These are phyloP conservation scores for Xylaria hypoxylon DNA, from an alignment of 2,329 filamentous ascomycete species.

Conservation along the genomic window DNA sequence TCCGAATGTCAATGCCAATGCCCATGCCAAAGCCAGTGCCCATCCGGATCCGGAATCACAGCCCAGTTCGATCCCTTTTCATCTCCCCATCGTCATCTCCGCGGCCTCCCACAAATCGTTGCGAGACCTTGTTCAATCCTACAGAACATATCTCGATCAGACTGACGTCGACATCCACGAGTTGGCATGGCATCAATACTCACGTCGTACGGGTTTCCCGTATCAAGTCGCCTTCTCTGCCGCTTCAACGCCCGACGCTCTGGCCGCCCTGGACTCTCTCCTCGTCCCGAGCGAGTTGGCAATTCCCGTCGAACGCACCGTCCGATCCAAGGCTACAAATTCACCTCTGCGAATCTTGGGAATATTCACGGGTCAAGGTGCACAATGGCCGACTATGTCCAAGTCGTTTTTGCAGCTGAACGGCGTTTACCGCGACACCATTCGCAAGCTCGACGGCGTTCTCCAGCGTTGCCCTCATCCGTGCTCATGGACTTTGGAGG, in stretches of 20 bases:
- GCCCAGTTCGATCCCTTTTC: conserved; percentile 27
- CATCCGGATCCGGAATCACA: not conserved
- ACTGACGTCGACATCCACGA: conserved; percentile 37
- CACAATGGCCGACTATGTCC: conserved; percentile 54
- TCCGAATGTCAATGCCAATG: not conserved
- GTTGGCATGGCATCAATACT: conserved; percentile 52
- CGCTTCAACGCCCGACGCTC: conserved; percentile 40
- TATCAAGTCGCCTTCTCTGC: conserved; percentile 50
- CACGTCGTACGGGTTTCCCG: conserved; percentile 49
- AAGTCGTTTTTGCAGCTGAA: conserved; percentile 47
- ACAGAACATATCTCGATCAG: conserved; percentile 48
- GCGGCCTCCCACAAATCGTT: conserved; percentile 54
- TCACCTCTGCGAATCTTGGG: conserved; percentile 47
- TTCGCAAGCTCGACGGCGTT: conserved; percentile 51
- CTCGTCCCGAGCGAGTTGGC: conserved; percentile 41
- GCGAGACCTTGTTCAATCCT: conserved; percentile 43
- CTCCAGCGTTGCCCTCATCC: conserved; percentile 42
- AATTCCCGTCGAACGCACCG: conserved; percentile 29
- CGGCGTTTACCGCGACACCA: conserved; percentile 50
- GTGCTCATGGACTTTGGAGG: conserved; percentile 52
- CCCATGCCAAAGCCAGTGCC: not conserved
- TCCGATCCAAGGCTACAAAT: conserved; percentile 41
- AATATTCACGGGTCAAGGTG: conserved; percentile 54
- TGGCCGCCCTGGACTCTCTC: conserved; percentile 45
- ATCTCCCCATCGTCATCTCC: conserved; percentile 54